Conservation (phyloP, 2,329 filamentous ascomycete genomes). For the Thielaviopsis populi region DNA sequence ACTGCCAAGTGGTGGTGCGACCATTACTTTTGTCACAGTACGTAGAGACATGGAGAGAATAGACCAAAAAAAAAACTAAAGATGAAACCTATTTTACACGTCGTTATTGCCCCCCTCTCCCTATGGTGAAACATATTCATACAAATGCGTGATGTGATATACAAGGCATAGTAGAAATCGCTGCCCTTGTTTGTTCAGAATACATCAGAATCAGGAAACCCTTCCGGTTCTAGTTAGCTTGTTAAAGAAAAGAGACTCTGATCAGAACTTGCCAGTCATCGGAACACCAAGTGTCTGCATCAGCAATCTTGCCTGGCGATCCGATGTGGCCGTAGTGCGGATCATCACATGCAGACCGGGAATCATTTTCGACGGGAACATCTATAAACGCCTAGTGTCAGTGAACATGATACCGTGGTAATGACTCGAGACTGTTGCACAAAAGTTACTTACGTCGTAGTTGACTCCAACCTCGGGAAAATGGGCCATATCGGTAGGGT, state of each 20-base stretch:
- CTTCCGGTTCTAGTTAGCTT: not conserved
- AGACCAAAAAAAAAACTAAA: not conserved
- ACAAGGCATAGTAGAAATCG: slow-evolving; percentile 6
- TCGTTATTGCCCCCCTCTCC: not conserved
- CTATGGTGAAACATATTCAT: slow-evolving; percentile 6
- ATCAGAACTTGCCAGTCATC: slow-evolving; percentile 17
- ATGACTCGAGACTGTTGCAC: not conserved
- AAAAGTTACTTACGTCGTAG: slow-evolving; percentile 60
- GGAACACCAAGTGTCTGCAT: slow-evolving; percentile 49
- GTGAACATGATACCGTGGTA: not conserved
- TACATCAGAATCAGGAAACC: not conserved
- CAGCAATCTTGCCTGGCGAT: slow-evolving; percentile 69
- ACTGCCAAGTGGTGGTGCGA: slow-evolving; percentile 83
- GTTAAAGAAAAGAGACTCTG: not conserved
- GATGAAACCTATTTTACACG: not conserved
- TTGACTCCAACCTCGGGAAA: slow-evolving; percentile 95
- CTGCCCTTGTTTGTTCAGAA: not conserved
- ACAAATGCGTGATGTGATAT: slow-evolving; percentile 11
- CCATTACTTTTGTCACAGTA: not conserved
- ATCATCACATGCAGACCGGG: slow-evolving; percentile 73
- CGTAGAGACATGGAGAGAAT: not conserved
- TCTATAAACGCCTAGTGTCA: slow-evolving; percentile 26
- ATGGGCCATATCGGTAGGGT: slow-evolving; percentile 56
- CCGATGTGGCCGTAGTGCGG: slow-evolving; percentile 70
- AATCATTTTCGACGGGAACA: slow-evolving; percentile 56